Conservation (phyloP, 192 early-diverging fungal species). For the Coemansia aciculifera region DNA sequence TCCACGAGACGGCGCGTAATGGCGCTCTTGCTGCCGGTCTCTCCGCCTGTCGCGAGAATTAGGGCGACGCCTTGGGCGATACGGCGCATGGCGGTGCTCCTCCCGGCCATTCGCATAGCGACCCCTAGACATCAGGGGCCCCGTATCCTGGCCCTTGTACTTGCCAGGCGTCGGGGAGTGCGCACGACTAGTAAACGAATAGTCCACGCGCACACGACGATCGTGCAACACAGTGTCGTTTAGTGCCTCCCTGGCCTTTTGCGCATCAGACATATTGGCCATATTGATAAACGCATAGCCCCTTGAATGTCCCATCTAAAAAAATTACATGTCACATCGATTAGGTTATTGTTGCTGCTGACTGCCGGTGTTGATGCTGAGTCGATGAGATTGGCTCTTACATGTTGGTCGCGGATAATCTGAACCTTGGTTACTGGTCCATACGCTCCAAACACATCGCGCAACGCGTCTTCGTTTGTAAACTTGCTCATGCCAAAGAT, state of each 20-base stretch:
- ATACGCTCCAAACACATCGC: conserved; percentile 38
- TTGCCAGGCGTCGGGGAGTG: conserved; percentile 35
- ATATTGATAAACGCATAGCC: conserved; percentile 51
- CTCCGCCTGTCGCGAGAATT: conserved; percentile 45
- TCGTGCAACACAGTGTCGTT: conserved; percentile 35
- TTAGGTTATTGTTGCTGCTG: conserved; percentile 9
- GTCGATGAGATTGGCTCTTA: conserved; percentile 22
- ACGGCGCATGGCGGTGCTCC: conserved; percentile 8
- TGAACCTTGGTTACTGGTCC: conserved; percentile 39
- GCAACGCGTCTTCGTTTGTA: conserved; percentile 39
- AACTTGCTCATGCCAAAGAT: conserved; percentile 58
- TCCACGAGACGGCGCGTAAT: conserved; percentile 15
- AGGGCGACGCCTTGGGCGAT: conserved; percentile 30
- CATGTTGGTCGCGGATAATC: conserved; percentile 50
- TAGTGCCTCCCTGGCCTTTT: conserved; percentile 28
- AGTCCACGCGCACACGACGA: conserved; percentile 47
- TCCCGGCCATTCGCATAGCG: neutral
- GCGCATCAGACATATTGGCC: conserved; percentile 31
- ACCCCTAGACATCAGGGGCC: too few relatives aligned
- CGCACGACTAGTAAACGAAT: conserved; percentile 38
- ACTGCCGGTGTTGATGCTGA: conserved; percentile 13
- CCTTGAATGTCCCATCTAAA: conserved; percentile 49
- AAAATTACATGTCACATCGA: neutral
- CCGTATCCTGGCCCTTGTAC: conserved; percentile 39
- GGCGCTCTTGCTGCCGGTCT: conserved; percentile 19